These are phyloP conservation scores for Moesziomyces parantarcticus DNA, from an alignment of 1,284 basidiomycete species.

Conservation along the genomic window DNA sequence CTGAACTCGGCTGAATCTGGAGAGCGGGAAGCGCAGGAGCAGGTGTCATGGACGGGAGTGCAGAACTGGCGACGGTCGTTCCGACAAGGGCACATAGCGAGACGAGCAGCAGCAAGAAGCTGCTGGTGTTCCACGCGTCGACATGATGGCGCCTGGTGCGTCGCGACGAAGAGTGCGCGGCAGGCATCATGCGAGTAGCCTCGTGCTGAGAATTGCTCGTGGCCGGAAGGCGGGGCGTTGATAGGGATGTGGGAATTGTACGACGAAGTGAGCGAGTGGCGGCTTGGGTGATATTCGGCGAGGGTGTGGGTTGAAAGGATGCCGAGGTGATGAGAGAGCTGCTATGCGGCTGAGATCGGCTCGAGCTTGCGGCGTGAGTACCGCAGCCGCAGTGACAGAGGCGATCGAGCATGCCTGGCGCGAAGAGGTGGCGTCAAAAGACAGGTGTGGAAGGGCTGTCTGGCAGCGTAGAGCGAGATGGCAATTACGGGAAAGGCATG, in stretches of 20 bases:
- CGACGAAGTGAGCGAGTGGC: background rate
- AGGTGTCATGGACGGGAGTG: conserved; percentile 10
- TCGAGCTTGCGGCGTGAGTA: background rate
- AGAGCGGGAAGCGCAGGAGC: background rate
- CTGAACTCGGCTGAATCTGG: background rate
- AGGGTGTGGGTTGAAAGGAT: background rate
- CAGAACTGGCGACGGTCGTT: background rate
- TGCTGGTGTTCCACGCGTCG: background rate
- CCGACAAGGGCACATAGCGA: conserved; percentile 7
- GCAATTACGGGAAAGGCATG: background rate
- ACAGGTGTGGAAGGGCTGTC: background rate
- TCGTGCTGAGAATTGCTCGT: background rate
- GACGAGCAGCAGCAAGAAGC: conserved; percentile 4
- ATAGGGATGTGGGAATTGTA: background rate
- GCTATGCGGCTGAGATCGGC: too few species aligned
- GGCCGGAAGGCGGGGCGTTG: too few species aligned
- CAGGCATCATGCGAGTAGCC: background rate
- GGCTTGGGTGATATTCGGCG: too few species aligned
- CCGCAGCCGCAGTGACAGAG: background rate
- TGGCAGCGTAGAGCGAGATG: background rate
- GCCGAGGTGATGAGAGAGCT: background rate
- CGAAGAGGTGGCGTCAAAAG: background rate
- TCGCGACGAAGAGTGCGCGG: background rate
- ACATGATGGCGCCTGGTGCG: background rate
- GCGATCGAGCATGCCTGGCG: background rate